These are phyloP conservation scores for Chalciporus piperatus DNA, from an alignment of 768 basidiomycete species.

Conservation along the genomic window DNA sequence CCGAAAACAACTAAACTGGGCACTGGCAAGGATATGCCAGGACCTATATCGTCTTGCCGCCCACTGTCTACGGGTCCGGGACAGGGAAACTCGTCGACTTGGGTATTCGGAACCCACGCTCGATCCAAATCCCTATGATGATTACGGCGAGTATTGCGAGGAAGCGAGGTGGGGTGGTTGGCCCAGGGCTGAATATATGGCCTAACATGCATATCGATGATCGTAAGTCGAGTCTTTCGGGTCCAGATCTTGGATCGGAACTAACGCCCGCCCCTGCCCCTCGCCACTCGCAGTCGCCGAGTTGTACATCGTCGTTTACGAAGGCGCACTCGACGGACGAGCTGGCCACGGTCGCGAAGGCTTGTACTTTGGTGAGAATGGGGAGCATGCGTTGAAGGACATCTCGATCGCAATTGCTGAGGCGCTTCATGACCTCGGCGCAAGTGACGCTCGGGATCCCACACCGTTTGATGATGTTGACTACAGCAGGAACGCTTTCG, in stretches of 20 bases:
- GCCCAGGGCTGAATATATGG: conserved; percentile 61
- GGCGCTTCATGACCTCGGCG: conserved; percentile 20
- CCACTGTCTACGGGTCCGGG: conserved; percentile 60
- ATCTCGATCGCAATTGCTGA: conserved; percentile 42
- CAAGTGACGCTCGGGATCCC: conserved; percentile 29
- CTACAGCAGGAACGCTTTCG: not conserved
- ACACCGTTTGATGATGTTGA: conserved; percentile 39
- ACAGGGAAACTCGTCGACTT: conserved; percentile 45
- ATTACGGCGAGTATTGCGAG: conserved; percentile 46
- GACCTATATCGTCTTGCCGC: conserved; percentile 46
- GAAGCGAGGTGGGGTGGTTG: conserved; percentile 56
- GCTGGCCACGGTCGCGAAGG: conserved; percentile 40
- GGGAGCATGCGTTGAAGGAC: conserved; percentile 47
- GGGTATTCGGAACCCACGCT: conserved; percentile 44
- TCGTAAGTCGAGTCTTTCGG: conserved; percentile 5
- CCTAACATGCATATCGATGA: conserved; percentile 56
- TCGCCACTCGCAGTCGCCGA: conserved; percentile 20
- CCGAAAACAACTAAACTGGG: not conserved
- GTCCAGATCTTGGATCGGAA: too few relatives aligned
- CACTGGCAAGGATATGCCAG: not conserved
- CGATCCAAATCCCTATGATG: conserved; percentile 52
- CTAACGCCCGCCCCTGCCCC: too few relatives aligned
- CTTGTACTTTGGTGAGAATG: conserved; percentile 52
- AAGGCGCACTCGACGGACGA: conserved; percentile 29
- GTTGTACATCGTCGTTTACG: conserved; percentile 45